A percentile compares a stretch with the other conserved stretches of the same genome.
Conservation (phyloP, 352 stramenopile genomes). For the Thalassiosira allenii region DNA sequence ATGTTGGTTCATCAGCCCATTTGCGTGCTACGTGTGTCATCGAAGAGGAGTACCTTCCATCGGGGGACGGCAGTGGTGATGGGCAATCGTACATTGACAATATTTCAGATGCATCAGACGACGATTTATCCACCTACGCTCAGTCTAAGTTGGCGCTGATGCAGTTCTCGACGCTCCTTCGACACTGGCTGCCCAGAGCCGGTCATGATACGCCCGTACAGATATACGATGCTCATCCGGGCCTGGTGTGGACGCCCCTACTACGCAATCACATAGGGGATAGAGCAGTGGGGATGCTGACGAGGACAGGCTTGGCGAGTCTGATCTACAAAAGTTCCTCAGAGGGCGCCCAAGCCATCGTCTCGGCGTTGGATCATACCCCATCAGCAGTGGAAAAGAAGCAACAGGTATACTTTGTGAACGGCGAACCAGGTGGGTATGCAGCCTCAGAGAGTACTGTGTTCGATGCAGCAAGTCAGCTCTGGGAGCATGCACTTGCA, state of each 20-base stretch:
- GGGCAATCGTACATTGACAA: conserved; percentile 32
- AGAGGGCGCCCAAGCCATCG: conserved; percentile 42
- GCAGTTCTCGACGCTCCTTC: conserved; percentile 57
- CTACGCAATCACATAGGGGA: conserved; percentile 54
- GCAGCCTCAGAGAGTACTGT: conserved; percentile 44
- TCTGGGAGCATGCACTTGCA: conserved; percentile 47
- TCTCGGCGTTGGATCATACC: conserved; percentile 39
- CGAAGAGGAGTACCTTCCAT: conserved; percentile 23
- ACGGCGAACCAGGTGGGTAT: conserved; percentile 42
- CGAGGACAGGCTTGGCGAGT: conserved; percentile 45
- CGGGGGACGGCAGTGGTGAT: not conserved
- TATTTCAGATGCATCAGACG: conserved; percentile 34
- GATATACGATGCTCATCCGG: conserved; percentile 55
- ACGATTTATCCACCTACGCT: conserved; percentile 55
- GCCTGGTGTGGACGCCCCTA: conserved; percentile 60
- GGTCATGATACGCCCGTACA: conserved; percentile 1
- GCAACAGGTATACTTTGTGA: conserved; percentile 58
- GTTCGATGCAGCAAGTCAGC: conserved; percentile 8
- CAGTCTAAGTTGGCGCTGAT: conserved; percentile 54
- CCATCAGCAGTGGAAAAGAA: conserved; percentile 1
- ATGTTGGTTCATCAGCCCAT: conserved; percentile 58
- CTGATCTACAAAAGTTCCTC: conserved; percentile 56
- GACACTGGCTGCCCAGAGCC: conserved; percentile 19
- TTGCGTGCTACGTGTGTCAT: conserved; percentile 51
- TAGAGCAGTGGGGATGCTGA: conserved; percentile 28